phyloP scores from a whole-genome alignment of 2,329 filamentous ascomycete species.

The Albifimbria verrucaria region DNA sequence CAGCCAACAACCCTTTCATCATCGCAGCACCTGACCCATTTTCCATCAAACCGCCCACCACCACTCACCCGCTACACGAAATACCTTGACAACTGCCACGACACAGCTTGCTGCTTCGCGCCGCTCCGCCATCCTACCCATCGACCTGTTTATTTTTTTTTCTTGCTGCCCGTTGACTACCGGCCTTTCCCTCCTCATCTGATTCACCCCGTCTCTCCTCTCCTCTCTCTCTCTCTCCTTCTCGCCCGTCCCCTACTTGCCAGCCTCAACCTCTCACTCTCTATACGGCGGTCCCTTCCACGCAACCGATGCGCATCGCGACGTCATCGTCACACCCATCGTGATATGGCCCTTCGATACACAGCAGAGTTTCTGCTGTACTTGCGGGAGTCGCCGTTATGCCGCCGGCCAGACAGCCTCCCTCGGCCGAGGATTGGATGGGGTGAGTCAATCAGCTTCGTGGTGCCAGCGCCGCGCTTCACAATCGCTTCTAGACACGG shows the following conservation, averaged over 20 bases:
- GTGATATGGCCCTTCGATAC: slow-evolving; percentile 62
- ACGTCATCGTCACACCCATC: slow-evolving; percentile 18
- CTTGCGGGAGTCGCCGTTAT: slow-evolving; percentile 78
- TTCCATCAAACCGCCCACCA: not conserved
- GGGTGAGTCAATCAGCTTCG: slow-evolving; percentile 56
- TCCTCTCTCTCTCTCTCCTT: not conserved
- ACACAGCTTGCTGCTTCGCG: not conserved
- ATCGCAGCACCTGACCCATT: not conserved
- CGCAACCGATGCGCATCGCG: slow-evolving; percentile 32
- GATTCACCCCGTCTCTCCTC: not conserved
- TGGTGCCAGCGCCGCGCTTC: slow-evolving; percentile 13
- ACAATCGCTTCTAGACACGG: slow-evolving; percentile 2
- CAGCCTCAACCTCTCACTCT: not conserved
- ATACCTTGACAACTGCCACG: too few relatives aligned
- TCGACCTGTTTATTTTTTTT: not conserved
- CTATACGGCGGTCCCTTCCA: slow-evolving; percentile 17
- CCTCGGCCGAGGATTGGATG: slow-evolving; percentile 94
- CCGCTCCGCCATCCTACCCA: not conserved
- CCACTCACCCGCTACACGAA: not conserved
- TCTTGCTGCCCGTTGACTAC: not conserved
- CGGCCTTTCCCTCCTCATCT: not conserved
- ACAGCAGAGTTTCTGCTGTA: slow-evolving; percentile 71
- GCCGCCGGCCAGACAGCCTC: slow-evolving; percentile 72
- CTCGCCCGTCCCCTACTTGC: not conserved
- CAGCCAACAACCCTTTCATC: not conserved